Base-by-base conservation (phyloP, 352 stramenopile genomes). In the Phytophthora gonapodyides region DNA sequence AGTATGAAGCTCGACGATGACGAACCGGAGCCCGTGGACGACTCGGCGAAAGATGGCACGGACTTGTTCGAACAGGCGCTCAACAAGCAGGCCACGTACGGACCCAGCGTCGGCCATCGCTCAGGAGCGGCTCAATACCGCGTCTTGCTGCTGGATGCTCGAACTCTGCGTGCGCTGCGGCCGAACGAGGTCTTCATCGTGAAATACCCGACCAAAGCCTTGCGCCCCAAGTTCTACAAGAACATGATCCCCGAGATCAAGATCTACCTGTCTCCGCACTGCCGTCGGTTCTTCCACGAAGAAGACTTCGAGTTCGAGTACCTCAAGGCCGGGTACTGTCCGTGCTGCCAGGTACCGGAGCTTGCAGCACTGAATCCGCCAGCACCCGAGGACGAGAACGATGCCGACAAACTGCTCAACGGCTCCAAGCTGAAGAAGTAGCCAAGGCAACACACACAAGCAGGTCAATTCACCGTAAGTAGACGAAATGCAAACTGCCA, bases 221-320 rank as follows among this genome's bases (percentile, higher is more conserved):
- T 95, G 35, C 78, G 84, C 37, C 63, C 64, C 15, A 87, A 84
- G 41, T 97, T 80, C 71, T 96, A 88, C 71, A 95, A 93, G 65
- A 98, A 97, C 78, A 97, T 98, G 88, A 94, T 98, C 58, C 73
- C 93, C 10, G 88, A 98, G 66, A 94, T 98, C 65, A 89, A 94
- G 57, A 88, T 98, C 35, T 76, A 95, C 59, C 69, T 97, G 44
- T 98, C 85, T 19, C 89, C 80, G 21, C 77, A 92, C 50, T 98
- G 94, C 67, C 87, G 92, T 44, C 80, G 83, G 41, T 98, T 98
- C 54, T 98, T 98, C 77, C 89, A 98, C 72, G 88, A 97, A 57
- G 88, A 98, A 68, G 92, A 98, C 71, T 98, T 98, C 62, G 95
- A 98, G 78, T 96, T 97, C 42, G 88, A 92, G 46, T 94, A 97